Percentiles rank a stretch among this genome's conserved stretches.
phyloP scores from a whole-genome alignment of 164 flowering plant species.

The Sedum album region DNA sequence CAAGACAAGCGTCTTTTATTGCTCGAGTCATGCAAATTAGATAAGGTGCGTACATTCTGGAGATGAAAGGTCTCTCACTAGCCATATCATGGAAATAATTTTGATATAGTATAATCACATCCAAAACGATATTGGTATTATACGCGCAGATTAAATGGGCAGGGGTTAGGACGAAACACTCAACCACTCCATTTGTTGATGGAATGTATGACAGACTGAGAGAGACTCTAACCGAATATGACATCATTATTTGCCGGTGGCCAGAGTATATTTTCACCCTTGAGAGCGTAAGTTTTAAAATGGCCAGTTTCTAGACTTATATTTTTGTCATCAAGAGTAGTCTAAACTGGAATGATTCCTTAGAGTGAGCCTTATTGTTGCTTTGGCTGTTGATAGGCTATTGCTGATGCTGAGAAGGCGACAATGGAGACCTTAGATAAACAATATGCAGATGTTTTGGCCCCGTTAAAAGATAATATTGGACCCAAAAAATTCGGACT shows the following conservation, averaged over 20 bases:
- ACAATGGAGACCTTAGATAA: slow-evolving; percentile 79
- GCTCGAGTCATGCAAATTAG: slow-evolving; percentile 82
- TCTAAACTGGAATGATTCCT: not conserved
- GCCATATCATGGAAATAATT: not conserved
- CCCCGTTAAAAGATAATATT: slow-evolving; percentile 79
- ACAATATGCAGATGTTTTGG: slow-evolving; percentile 80
- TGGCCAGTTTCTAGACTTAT: too few relatives aligned
- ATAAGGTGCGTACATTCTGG: slow-evolving; percentile 45
- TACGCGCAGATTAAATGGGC: slow-evolving; percentile 87
- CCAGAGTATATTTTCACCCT: slow-evolving; percentile 82
- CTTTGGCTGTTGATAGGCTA: slow-evolving; percentile 36
- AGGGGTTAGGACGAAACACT: slow-evolving; percentile 78
- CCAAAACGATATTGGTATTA: not conserved
- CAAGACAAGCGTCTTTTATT: slow-evolving; percentile 74
- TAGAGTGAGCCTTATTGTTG: not conserved
- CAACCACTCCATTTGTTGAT: slow-evolving; percentile 90
- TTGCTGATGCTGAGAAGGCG: slow-evolving; percentile 90
- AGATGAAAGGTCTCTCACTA: not conserved
- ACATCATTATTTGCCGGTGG: slow-evolving; percentile 81
- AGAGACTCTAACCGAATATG: slow-evolving; percentile 72
- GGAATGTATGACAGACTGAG: slow-evolving; percentile 84
- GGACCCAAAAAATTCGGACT: slow-evolving; percentile 72
- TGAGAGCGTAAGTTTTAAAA: slow-evolving; percentile 69
- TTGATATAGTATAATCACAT: not conserved
- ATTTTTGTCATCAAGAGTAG: not conserved